phyloP scores from a whole-genome alignment of 2,329 filamentous ascomycete species.

The Tothia fuscella region DNA sequence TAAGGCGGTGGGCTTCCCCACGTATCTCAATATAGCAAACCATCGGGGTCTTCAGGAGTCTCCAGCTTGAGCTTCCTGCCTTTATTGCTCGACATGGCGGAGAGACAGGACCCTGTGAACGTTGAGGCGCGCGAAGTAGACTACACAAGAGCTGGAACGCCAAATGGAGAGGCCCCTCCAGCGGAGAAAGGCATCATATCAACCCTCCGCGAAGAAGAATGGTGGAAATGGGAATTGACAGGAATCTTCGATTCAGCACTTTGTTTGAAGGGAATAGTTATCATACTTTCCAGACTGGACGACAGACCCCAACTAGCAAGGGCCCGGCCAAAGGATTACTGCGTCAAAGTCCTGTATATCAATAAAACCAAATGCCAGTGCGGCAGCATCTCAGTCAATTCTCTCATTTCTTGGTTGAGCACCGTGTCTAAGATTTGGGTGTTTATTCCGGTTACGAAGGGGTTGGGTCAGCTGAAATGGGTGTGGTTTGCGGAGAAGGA shows the following conservation, averaged over 20 bases:
- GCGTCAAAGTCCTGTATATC: background rate
- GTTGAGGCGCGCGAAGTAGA: no score
- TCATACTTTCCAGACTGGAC: background rate
- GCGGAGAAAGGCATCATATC: background rate
- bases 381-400: conserved; percentile 5
- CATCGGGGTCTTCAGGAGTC: no score
- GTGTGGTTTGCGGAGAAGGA: conserved; percentile 12
- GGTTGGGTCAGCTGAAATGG: conserved; percentile 11
- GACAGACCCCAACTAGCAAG: background rate
- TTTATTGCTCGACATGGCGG: no score
- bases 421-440: conserved; percentile 10
- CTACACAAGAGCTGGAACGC: no score
- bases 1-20: no score
- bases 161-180: background rate
- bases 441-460: conserved; percentile 12
- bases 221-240: background rate
- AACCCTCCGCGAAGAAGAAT: background rate
- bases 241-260: background rate
- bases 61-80: no score
- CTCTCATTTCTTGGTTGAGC: conserved; percentile 10
- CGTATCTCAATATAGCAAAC: no score
- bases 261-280: background rate
- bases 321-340: background rate
- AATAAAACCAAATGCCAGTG: background rate
- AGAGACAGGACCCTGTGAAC: no score